These are phyloP conservation scores for Gentiana macrophylla DNA, from an alignment of 257 asterid species.

Conservation along the genomic window DNA sequence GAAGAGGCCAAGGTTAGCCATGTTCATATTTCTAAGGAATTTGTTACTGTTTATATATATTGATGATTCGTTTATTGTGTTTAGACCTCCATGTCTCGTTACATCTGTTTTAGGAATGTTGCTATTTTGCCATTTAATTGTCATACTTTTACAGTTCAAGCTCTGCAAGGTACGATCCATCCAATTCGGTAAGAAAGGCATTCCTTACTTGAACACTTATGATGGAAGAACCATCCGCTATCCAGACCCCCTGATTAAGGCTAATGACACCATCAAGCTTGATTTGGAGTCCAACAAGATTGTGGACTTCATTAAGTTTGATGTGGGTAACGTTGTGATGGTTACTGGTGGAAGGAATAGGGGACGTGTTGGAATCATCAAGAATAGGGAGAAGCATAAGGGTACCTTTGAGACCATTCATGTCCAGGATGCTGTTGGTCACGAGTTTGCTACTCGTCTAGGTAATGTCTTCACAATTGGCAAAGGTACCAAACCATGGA, in stretches of 20 bases:
- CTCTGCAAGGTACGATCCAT: slow-evolving; percentile 55
- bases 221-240: slow-evolving; percentile 72
- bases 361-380: slow-evolving; percentile 63
- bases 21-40: background rate
- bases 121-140: background rate
- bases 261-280: slow-evolving; percentile 62
- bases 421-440: slow-evolving; percentile 55
- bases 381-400: slow-evolving; percentile 70
- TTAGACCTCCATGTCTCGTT: too few relatives aligned
- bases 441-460: slow-evolving; percentile 65
- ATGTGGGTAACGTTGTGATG: slow-evolving; percentile 68
- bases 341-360: slow-evolving; percentile 83
- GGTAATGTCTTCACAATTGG: slow-evolving; percentile 62
- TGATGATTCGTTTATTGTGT: background rate
- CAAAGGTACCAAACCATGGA: slow-evolving; percentile 68
- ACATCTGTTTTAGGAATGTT: background rate
- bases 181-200: slow-evolving; percentile 62
- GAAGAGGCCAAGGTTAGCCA: slow-evolving; percentile 58
- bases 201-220: slow-evolving; percentile 57
- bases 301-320: slow-evolving; percentile 58
- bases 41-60: background rate
- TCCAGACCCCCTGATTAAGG: slow-evolving; percentile 66
- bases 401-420: slow-evolving; percentile 71
- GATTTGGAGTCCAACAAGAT: slow-evolving; percentile 50
- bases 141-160: slow-evolving; percentile 37